Base-by-base conservation (phyloP, 805 yeast species). In the Wickerhamomyces ciferrii region DNA sequence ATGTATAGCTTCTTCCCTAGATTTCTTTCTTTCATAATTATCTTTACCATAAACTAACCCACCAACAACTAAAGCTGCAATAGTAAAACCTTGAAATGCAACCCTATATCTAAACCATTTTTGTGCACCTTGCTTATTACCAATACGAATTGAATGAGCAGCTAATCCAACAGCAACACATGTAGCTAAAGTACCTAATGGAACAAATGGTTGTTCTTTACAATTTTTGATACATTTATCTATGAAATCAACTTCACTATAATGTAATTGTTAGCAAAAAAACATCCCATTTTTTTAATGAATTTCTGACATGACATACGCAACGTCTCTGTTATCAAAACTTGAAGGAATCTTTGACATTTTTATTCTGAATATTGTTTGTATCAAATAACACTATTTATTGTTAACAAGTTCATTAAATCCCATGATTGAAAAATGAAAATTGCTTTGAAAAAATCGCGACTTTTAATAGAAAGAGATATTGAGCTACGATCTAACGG, bases 41-140 rank as follows among this genome's bases (percentile, higher is more conserved):
- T 77, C 78, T 31, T 67, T 59, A 50, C 87, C 90, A 63, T 78
- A 87, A 48, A 76, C 70, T 54, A 73, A 72, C 5, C 96, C 90
- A 38, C 97, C 97, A 13, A 79, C 81, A 6, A 90, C 83, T 43
- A 91, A 70, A 0, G 96, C 96, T 15, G 81, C 82, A 38, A 91
- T 69, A 0, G 97, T 91, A 48, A 84, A 78, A 4, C 86, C 88
- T 67, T 91, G 97, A 55, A 89, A 74, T 0, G 79, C 94, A 41
- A 91, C 92, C 72, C 97, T 84, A 80, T 89, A 87, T 55, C 92
- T 76, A 72, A 88, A 91, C 80, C 87, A 90, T 42, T 78, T 76
- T 67, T 91, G 96, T 0, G 97, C 95, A 45, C 79, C 80, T 39
- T 72, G 69, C 50, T 82, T 76, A 54, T 88, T 81, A 23, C 97